These are phyloP conservation scores for Fragilaria radians DNA, from an alignment of 108 stramenopile genomes.

Conservation along the genomic window DNA sequence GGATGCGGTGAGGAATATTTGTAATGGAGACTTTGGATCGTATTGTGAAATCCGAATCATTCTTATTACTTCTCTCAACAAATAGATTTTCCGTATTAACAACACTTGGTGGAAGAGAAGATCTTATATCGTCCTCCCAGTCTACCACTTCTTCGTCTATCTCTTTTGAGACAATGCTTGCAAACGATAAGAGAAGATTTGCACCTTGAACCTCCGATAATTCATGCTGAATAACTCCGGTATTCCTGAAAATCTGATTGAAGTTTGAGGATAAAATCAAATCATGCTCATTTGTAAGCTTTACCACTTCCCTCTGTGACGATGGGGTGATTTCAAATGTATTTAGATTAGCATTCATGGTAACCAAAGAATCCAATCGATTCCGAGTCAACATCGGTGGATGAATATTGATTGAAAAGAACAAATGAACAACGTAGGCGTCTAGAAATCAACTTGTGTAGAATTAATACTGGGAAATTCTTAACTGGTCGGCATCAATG, in stretches of 20 bases:
- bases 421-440: background rate
- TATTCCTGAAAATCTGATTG: background rate
- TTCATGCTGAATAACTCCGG: constrained; percentile 9
- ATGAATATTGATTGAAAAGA: background rate
- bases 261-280: background rate
- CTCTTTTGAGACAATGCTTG: constrained; percentile 29
- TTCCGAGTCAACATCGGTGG: background rate
- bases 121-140: background rate
- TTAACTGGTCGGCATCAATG: background rate
- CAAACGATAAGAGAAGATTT: constrained; percentile 30
- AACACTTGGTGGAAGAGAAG: background rate
- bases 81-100: background rate
- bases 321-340: too few species aligned
- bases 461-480: background rate
- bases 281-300: background rate
- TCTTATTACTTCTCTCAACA: too few species aligned
- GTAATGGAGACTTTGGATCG: too few species aligned
- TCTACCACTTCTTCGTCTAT: constrained; percentile 10
- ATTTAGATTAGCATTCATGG: too few species aligned
- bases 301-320: background rate
- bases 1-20: constrained; percentile 32
- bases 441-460: background rate
- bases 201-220: constrained; percentile 30
- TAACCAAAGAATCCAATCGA: too few species aligned
- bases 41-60: too few species aligned